These are phyloP conservation scores for Cladosporium sp. DNA, from an alignment of 2,329 filamentous ascomycete genomes.

Conservation along the genomic window DNA sequence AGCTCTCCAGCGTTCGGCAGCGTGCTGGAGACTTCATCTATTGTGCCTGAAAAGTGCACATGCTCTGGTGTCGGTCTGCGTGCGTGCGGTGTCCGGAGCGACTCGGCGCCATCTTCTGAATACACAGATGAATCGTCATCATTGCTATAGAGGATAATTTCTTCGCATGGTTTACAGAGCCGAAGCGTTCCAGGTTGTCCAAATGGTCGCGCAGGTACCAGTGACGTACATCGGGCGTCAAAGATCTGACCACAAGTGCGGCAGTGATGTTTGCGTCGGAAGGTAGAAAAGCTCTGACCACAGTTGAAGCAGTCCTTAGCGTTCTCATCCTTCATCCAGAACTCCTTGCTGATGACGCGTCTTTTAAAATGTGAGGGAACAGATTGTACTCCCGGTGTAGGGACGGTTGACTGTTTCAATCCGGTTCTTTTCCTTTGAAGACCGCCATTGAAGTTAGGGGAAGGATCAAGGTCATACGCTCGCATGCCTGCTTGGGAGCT, in stretches of 20 bases:
- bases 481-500: constrained; percentile 19
- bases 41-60: constrained; percentile 12
- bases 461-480: constrained; percentile 24
- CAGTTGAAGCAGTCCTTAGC: constrained; percentile 97
- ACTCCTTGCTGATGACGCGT: constrained; percentile 89
- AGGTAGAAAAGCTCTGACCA: constrained; percentile 85
- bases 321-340: constrained; percentile 99
- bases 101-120: constrained; percentile 64
- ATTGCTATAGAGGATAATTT: constrained; percentile 85
- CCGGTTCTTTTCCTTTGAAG: constrained; percentile 29
- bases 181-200: constrained; percentile 80
- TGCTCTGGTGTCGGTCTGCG: constrained; percentile 19
- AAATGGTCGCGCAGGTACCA: constrained; percentile 85
- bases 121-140: constrained; percentile 92
- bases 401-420: constrained; percentile 27
- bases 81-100: constrained; percentile 26
- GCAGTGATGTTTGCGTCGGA: constrained; percentile 94
- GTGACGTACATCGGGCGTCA: constrained; percentile 89
- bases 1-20: constrained; percentile 35
- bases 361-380: constrained; percentile 68
- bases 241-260: constrained; percentile 97
- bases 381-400: constrained; percentile 16
- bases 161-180: constrained; percentile 90
- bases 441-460: constrained; percentile 32
- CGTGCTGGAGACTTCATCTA: constrained; percentile 29